phyloP scores from a whole-genome alignment of 1,284 basidiomycete genomes.

The Irpex sp. region DNA sequence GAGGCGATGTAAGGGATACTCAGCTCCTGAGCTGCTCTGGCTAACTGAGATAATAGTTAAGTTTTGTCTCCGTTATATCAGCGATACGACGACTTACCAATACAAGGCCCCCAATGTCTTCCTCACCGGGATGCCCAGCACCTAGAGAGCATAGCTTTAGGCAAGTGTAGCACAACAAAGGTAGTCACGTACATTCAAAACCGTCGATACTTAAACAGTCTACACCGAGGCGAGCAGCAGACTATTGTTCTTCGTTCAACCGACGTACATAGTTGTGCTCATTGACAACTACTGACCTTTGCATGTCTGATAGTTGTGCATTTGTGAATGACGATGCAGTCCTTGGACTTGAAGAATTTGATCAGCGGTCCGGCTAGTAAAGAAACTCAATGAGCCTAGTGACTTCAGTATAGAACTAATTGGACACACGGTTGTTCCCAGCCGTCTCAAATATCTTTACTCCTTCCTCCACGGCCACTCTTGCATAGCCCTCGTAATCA shows the following conservation, averaged over 20 bases:
- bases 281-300: conserved; percentile 41
- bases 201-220: conserved; percentile 87
- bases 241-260: conserved; percentile 32
- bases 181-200: conserved; percentile 64
- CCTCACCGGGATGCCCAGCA: conserved; percentile 92
- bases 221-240: conserved; percentile 74
- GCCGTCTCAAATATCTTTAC: conserved; percentile 90
- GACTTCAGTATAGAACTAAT: not conserved
- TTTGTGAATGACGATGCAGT: conserved; percentile 84
- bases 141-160: conserved; percentile 36
- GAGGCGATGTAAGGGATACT: conserved; percentile 86
- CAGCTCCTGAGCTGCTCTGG: conserved; percentile 82
- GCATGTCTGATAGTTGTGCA: conserved; percentile 88
- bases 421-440: conserved; percentile 74
- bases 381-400: not conserved
- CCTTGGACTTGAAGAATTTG: conserved; percentile 72
- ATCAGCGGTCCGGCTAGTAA: conserved; percentile 69
- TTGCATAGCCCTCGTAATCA: conserved; percentile 81
- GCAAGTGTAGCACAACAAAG: not conserved
- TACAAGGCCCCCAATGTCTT: conserved; percentile 90
- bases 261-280: not conserved
- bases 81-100: conserved; percentile 50
- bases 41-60: conserved; percentile 51
- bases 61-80: not conserved
- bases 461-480: conserved; percentile 85